Conservation (phyloP, 495 filamentous ascomycete genomes). For the Lophium mytilinum region DNA sequence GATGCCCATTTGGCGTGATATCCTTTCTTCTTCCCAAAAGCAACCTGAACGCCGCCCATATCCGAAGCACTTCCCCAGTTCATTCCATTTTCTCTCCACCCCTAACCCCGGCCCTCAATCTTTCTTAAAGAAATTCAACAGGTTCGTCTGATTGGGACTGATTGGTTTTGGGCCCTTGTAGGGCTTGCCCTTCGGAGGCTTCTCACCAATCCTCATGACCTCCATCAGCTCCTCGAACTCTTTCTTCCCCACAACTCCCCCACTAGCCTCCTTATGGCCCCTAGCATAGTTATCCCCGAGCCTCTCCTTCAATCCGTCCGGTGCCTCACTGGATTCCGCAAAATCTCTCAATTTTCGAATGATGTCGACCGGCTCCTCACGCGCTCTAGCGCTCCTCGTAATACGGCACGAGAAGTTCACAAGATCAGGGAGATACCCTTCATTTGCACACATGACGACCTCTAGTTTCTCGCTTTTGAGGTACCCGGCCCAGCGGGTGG, state of each 20-base stretch:
- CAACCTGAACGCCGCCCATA: too few species aligned
- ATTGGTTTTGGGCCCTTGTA: too few species aligned
- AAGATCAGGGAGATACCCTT: conserved; percentile 46
- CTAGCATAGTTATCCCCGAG: conserved; percentile 49
- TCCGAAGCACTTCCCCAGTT: too few species aligned
- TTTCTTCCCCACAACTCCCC: conserved; percentile 44
- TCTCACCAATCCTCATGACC: conserved; percentile 45
- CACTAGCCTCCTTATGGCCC: conserved; percentile 52
- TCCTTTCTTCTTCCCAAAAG: too few species aligned
- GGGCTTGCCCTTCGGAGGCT: conserved; percentile 13
- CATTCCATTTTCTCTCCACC: too few species aligned
- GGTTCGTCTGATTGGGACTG: too few species aligned
- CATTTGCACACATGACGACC: conserved; percentile 50
- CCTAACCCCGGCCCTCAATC: too few species aligned
- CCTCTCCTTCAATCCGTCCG: conserved; percentile 36
- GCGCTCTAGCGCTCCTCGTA: conserved; percentile 37
- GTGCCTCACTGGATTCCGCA: conserved; percentile 33
- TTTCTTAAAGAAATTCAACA: too few species aligned
- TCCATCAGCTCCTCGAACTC: conserved; percentile 52
- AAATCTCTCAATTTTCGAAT: conserved; percentile 42
- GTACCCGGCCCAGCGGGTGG: conserved; percentile 48
- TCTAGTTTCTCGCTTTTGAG: conserved; percentile 45
- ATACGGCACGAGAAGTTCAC: conserved; percentile 55
- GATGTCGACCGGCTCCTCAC: conserved; percentile 46
- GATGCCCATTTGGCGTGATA: too few species aligned